Evolutionary conservation across 2,329 filamentous ascomycete species (phyloP).

Genomic region (Cladosporium sp.): DNA sequence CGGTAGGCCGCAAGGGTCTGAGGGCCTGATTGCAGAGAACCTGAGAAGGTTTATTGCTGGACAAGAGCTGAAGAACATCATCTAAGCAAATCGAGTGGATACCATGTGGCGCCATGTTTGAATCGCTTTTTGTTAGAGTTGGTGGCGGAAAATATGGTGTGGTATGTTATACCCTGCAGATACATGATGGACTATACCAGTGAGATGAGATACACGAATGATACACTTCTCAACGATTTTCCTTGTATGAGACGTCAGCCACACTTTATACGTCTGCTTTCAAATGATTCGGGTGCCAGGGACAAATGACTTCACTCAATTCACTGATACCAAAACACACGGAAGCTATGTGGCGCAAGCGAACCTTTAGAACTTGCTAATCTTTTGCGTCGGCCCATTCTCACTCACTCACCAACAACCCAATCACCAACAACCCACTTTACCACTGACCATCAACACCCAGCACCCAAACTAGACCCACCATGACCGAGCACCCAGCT

Average conservation of each 20-base stretch:
- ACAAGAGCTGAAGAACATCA: constrained; percentile 59
- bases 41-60: constrained; percentile 60
- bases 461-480: not conserved
- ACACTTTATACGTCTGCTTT: no score
- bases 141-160: not conserved
- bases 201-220: not conserved
- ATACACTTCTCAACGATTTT: not conserved
- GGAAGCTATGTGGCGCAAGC: no score
- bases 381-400: no score
- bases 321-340: no score
- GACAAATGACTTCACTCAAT: no score
- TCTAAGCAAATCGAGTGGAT: constrained; percentile 30
- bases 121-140: not conserved
- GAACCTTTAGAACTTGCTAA: not conserved
- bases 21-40: constrained; percentile 62
- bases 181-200: not conserved
- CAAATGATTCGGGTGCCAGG: not conserved
- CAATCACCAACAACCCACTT: not conserved
- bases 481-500: not conserved
- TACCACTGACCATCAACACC: not conserved
- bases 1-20: constrained; percentile 60
- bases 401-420: not conserved
- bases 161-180: constrained; percentile 2
- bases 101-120: not conserved
- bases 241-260: no score